These are phyloP conservation scores for Collybia sp. DNA, from an alignment of 768 basidiomycete genomes.

Conservation along the genomic window DNA sequence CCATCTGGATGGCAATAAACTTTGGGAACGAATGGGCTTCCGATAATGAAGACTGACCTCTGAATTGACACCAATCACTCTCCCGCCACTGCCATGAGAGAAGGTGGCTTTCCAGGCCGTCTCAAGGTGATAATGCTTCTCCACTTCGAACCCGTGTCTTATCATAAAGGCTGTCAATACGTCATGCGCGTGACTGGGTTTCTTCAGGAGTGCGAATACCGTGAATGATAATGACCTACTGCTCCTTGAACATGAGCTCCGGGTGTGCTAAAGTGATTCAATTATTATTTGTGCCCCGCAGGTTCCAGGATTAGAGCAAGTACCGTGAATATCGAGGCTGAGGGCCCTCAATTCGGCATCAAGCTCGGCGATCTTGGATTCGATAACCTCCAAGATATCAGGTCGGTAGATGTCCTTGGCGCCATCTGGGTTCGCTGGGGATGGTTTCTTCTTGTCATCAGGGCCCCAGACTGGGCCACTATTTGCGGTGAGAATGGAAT, in stretches of 20 bases:
- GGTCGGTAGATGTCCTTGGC: constrained; percentile 40
- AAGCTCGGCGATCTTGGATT: constrained; percentile 46
- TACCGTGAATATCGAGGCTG: constrained; percentile 73
- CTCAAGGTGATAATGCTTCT: constrained; percentile 52
- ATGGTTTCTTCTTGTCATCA: constrained; percentile 23
- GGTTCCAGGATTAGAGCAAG: constrained; percentile 5
- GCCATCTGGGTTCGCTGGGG: constrained; percentile 23
- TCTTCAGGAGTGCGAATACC: not conserved
- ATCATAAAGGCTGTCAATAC: constrained; percentile 63
- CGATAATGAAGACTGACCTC: constrained; percentile 41
- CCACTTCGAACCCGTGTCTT: constrained; percentile 61
- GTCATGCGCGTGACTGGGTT: constrained; percentile 63
- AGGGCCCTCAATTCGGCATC: constrained; percentile 50
- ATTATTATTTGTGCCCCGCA: not conserved
- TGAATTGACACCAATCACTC: constrained; percentile 74
- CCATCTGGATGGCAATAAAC: constrained; percentile 39
- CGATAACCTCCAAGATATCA: constrained; percentile 60
- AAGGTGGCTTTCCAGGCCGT: constrained; percentile 78
- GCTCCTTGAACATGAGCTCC: constrained; percentile 65
- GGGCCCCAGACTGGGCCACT: constrained; percentile 38
- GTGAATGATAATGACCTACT: constrained; percentile 29
- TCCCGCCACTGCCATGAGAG: constrained; percentile 58
- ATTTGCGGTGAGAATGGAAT: constrained; percentile 5
- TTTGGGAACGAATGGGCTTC: not conserved
- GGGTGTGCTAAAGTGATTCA: constrained; percentile 48